phyloP scores from a whole-genome alignment of 108 stramenopile species.

The Parmales sp. region DNA sequence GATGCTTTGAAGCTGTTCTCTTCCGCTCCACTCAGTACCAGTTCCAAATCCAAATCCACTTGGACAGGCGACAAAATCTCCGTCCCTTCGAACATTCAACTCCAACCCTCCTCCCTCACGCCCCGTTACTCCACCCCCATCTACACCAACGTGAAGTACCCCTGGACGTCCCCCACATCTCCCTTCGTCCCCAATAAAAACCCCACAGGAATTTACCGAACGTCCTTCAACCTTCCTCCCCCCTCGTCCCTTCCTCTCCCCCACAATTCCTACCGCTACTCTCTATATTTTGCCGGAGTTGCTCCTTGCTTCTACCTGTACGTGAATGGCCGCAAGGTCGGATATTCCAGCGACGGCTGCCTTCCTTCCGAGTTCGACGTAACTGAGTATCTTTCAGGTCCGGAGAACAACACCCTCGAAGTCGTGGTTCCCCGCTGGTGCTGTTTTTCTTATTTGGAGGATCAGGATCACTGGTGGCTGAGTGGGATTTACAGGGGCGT shows the following conservation, averaged over 20 bases:
- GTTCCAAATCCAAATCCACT: too few relatives aligned
- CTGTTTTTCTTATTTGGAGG: slow-evolving; percentile 77
- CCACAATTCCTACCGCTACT: slow-evolving; percentile 34
- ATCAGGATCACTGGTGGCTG: slow-evolving; percentile 97
- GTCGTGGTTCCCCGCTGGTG: slow-evolving; percentile 70
- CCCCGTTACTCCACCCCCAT: slow-evolving; percentile 35
- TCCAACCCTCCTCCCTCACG: neutral
- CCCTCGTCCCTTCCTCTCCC: slow-evolving; percentile 38
- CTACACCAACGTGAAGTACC: slow-evolving; percentile 52
- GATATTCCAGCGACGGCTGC: slow-evolving; percentile 70
- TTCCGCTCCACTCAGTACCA: too few relatives aligned
- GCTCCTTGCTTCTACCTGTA: slow-evolving; percentile 67
- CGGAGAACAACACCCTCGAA: slow-evolving; percentile 24
- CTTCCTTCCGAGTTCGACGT: slow-evolving; percentile 60
- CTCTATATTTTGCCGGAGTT: slow-evolving; percentile 53
- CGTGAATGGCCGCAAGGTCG: slow-evolving; percentile 55
- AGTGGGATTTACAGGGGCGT: slow-evolving; percentile 83
- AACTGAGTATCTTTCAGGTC: slow-evolving; percentile 13
- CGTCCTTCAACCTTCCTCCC: slow-evolving; percentile 31
- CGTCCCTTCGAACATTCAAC: slow-evolving; percentile 35
- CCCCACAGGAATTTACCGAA: slow-evolving; percentile 69
- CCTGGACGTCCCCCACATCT: slow-evolving; percentile 19
- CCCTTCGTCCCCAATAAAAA: slow-evolving; percentile 43
- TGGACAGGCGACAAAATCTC: neutral
- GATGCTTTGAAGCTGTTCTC: too few relatives aligned